Conservation (phyloP, 192 early-diverging fungal genomes). For the Chytriomyces hyalinus region DNA sequence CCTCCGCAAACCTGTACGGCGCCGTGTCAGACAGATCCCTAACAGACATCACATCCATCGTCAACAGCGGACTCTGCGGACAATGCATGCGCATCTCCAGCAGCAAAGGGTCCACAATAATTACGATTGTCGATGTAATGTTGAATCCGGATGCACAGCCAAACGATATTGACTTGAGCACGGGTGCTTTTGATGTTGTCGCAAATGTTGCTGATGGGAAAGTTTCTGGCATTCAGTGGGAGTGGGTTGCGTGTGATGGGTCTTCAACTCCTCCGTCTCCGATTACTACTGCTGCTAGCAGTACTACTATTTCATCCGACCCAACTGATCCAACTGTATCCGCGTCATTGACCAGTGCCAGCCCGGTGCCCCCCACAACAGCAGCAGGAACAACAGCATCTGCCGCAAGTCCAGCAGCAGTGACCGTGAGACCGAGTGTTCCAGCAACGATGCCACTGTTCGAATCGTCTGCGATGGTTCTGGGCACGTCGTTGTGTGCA, state of each 20-base stretch:
- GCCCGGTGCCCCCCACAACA: neutral
- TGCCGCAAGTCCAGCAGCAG: neutral
- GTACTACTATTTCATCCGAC: neutral
- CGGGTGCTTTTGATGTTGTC: neutral
- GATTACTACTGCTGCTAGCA: neutral
- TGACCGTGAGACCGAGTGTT: neutral
- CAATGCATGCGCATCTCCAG: neutral
- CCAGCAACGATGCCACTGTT: neutral
- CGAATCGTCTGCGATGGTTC: too few relatives aligned
- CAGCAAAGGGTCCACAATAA: neutral
- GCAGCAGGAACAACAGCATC: neutral
- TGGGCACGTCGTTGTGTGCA: too few relatives aligned
- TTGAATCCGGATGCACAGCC: neutral
- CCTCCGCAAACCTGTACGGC: neutral
- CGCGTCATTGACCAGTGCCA: neutral
- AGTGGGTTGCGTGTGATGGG: neutral
- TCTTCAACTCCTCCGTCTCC: neutral
- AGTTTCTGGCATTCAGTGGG: constrained; percentile 1
- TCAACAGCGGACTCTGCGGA: constrained; percentile 2
- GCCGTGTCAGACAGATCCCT: constrained; percentile 11
- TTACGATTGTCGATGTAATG: constrained; percentile 9
- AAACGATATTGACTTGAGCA: constrained; percentile 4
- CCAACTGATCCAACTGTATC: neutral
- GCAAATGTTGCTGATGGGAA: neutral
- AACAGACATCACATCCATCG: neutral